Base-by-base conservation (phyloP, 192 early-diverging fungal genomes). In the Coemansia sp. region DNA sequence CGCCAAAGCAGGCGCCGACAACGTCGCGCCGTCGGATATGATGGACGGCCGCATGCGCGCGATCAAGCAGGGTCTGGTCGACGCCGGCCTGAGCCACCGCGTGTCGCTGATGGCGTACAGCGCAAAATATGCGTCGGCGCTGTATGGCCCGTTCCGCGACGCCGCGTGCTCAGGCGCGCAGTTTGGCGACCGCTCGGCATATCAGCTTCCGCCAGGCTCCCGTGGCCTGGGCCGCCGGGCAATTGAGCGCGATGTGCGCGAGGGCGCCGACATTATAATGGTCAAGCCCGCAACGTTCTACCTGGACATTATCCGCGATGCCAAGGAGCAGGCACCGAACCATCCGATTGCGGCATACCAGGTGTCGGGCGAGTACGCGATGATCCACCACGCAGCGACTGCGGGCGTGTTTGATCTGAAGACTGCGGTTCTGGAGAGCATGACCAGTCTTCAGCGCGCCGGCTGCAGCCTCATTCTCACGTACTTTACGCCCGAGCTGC, bases 111-210 rank as follows among this genome's bases (percentile, higher is more conserved):
- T 99, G 90, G 83, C 84, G n/a, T 99, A 99, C 69, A 85, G 88
- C 41, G 96, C 96, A 27, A 99, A 99, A 73, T 99, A 94, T 72
- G 90, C 96, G 22, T 88, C 87, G 28, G 82, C 79, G 2, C 95
- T 97, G 67, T 99, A 99, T 68, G 96, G 96, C 0, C 96, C 96
- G 1, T 99, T 99, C 84, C 83, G 95, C 62, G 95, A 95, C 58
- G 93, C 93, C 8, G 93, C 92, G 17, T 85, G 91, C 53, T 96
- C 94, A 5, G 90, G 91, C n/a, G 94, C 95, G 10, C 58, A 83
- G 38, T 86, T 85, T 36, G 95, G 95, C 17, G 90, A 98, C 65
- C 89, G 95, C 51, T 87, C 87, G 28, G 90, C 90, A 50, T 99
- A 99, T 60, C 96, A 99, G 70, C 81, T 99, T 23, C 96, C 96